Percentiles rank a stretch among this genome's conserved stretches.
These are phyloP conservation scores for Trichoderma asperelloides DNA, from an alignment of 495 filamentous ascomycete species.

Conservation along the genomic window DNA sequence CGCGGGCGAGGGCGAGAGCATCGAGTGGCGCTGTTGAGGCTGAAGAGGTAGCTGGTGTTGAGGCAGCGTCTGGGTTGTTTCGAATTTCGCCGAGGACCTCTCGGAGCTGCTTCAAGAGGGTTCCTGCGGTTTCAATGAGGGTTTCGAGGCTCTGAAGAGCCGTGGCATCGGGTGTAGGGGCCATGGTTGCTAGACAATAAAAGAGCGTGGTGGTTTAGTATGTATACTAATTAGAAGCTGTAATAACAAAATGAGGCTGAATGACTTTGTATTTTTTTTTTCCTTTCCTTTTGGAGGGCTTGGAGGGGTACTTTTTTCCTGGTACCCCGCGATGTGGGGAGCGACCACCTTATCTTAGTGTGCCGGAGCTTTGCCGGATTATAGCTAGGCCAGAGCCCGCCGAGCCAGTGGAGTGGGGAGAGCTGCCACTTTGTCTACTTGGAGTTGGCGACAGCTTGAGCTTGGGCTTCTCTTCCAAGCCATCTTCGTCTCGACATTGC, in stretches of 20 bases:
- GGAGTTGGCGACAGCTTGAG: background rate
- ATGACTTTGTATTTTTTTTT: background rate
- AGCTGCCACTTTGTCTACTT: background rate
- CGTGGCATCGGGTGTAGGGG: background rate
- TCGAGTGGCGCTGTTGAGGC: slow-evolving; percentile 19
- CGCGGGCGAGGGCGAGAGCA: slow-evolving; percentile 50
- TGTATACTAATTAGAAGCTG: background rate
- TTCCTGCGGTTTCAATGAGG: slow-evolving; percentile 20
- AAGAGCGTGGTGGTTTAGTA: background rate
- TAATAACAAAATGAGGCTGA: background rate
- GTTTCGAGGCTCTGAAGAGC: slow-evolving; percentile 10
- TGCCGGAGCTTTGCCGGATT: background rate
- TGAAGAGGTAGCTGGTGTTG: background rate
- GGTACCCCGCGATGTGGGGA: slow-evolving; percentile 1
- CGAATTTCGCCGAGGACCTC: slow-evolving; percentile 10
- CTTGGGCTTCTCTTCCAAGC: background rate
- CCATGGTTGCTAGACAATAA: background rate
- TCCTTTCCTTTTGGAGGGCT: background rate
- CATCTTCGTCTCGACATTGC: background rate
- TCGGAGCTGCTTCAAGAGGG: slow-evolving; percentile 20
- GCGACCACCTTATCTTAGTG: background rate
- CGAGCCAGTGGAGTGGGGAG: background rate
- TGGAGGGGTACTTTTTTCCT: background rate
- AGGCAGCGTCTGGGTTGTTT: background rate
- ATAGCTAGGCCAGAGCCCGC: background rate